Evolutionary conservation across 192 early-diverging fungal species (phyloP).

Genomic region (Linnemannia hyalina): DNA sequence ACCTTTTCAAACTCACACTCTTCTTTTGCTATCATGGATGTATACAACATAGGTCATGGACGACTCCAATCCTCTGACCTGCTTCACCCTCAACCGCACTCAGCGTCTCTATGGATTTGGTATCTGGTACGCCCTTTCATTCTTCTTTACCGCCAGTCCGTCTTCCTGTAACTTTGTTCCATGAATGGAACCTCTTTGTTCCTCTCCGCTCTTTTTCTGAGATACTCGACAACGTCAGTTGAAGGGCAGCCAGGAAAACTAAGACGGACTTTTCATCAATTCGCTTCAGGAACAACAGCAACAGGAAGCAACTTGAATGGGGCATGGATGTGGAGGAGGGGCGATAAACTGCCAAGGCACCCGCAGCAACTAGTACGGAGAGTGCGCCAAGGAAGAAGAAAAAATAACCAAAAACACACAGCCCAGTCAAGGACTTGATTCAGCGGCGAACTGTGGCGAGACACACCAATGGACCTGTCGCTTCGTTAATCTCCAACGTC

Average conservation of each 20-base stretch:
- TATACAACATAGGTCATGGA: slow-evolving; percentile 61
- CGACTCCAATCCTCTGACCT: slow-evolving; percentile 59
- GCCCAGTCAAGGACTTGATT: neutral
- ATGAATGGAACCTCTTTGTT: neutral
- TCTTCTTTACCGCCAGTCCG: neutral
- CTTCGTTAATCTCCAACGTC: neutral
- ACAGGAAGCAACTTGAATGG: neutral
- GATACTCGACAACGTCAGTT: neutral
- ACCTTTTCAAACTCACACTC: neutral
- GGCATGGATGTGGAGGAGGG: neutral
- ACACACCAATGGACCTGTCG: neutral
- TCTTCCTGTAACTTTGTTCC: neutral
- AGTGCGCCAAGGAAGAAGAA: neutral
- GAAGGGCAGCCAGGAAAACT: neutral
- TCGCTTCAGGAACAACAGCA: neutral
- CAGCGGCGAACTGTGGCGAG: neutral
- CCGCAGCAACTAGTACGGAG: neutral
- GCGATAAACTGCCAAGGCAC: neutral
- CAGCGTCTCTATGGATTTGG: slow-evolving; percentile 88
- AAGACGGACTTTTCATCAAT: neutral
- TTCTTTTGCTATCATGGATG: neutral
- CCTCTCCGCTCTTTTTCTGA: neutral
- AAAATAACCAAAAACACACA: neutral
- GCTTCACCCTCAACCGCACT: slow-evolving; percentile 66
- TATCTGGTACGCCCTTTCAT: slow-evolving; percentile 57